Evolutionary conservation across 1,139 yeast species (phyloP).

Genomic region (Magnusiomyces magnusii): DNA sequence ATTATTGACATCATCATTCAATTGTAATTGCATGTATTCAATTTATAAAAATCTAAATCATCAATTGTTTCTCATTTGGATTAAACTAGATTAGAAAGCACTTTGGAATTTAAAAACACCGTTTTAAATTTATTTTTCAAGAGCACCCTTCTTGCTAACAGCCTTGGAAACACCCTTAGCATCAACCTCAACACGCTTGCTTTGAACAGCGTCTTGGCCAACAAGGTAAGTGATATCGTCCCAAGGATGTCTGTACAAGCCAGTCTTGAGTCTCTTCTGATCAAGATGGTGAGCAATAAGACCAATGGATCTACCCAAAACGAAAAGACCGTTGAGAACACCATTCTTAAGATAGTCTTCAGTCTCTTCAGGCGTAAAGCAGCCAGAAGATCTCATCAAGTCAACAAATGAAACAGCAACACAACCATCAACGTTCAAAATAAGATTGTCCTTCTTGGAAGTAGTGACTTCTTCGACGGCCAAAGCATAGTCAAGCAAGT

Average conservation of each 20-base stretch:
- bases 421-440: constrained; percentile 42
- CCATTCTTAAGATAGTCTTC: constrained; percentile 42
- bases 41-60: too few species aligned
- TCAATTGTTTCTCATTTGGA: neutral
- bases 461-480: constrained; percentile 44
- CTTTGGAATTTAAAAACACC: neutral
- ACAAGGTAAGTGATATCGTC: constrained; percentile 41
- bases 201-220: constrained; percentile 32
- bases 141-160: constrained; percentile 10
- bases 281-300: constrained; percentile 42
- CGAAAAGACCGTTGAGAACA: constrained; percentile 42
- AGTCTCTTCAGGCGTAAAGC: constrained; percentile 39
- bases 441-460: constrained; percentile 42
- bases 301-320: constrained; percentile 42
- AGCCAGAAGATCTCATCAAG: constrained; percentile 40
- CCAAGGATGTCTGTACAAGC: constrained; percentile 43
- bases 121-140: constrained; percentile 1
- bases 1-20: neutral
- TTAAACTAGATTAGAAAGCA: neutral
- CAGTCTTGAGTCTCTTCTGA: constrained; percentile 42
- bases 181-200: constrained; percentile 34
- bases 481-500: constrained; percentile 40
- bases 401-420: constrained; percentile 42
- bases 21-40: too few species aligned
- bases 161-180: constrained; percentile 33